These are phyloP conservation scores for Chamaecyparis obtusa DNA, from an alignment of 75 land plant genomes.

Conservation along the genomic window DNA sequence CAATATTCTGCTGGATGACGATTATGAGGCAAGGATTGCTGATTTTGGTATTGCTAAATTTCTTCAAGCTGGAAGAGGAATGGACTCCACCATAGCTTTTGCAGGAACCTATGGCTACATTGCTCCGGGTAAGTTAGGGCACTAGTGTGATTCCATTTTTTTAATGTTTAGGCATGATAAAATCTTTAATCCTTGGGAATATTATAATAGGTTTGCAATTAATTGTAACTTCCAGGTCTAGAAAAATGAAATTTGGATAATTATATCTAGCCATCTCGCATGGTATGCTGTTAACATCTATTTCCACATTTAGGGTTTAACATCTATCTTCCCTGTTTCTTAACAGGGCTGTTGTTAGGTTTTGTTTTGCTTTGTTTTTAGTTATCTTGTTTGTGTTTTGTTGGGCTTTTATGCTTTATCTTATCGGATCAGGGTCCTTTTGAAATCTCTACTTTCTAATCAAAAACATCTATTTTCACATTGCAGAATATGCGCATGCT, in stretches of 20 bases:
- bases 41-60: slow-evolving; percentile 86
- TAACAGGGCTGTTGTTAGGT: no score
- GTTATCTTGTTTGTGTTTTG: no score
- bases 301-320: no score
- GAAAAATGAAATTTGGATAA: no score
- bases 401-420: no score
- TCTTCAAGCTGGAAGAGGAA: slow-evolving; percentile 23
- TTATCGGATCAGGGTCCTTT: no score
- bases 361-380: no score
- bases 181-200: background rate
- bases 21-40: slow-evolving; percentile 76
- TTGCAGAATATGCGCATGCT: slow-evolving; percentile 67
- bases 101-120: slow-evolving; percentile 91
- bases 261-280: no score
- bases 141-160: background rate
- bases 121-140: slow-evolving; percentile 73
- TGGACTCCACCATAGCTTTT: slow-evolving; percentile 29
- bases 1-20: slow-evolving; percentile 78
- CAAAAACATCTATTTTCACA: background rate
- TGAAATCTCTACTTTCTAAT: no score
- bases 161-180: background rate
- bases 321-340: no score
- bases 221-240: no score
- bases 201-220: background rate
- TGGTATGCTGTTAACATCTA: no score